phyloP scores from a whole-genome alignment of 805 yeast species.

The Barnettozyma botsteinii region DNA sequence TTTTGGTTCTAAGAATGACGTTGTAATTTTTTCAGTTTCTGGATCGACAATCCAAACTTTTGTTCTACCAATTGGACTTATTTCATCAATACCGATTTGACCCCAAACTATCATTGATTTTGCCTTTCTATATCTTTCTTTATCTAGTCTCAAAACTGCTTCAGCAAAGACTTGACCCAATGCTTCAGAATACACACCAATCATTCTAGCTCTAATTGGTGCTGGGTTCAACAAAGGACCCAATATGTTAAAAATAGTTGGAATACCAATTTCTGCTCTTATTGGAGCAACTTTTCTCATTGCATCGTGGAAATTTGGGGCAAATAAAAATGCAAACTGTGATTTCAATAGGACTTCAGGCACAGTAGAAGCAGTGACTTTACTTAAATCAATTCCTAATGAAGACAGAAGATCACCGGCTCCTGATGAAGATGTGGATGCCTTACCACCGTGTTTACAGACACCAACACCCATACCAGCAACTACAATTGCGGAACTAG shows the following conservation, averaged over 20 bases:
- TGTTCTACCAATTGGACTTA: constrained; percentile 82
- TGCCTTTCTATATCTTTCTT: constrained; percentile 35
- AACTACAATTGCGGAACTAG: constrained; percentile 90
- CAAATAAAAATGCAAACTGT: constrained; percentile 67
- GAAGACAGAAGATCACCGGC: constrained; percentile 82
- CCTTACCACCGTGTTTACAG: constrained; percentile 97
- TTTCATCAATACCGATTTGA: constrained; percentile 85
- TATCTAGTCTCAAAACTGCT: constrained; percentile 64
- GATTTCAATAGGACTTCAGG: constrained; percentile 48
- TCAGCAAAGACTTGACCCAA: constrained; percentile 82
- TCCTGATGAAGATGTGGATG: constrained; percentile 89
- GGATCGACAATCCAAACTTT: constrained; percentile 68
- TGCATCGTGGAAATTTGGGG: constrained; percentile 92
- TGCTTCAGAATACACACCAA: constrained; percentile 81
- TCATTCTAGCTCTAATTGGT: constrained; percentile 67
- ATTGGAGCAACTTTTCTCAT: constrained; percentile 78
- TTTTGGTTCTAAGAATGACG: constrained; percentile 50
- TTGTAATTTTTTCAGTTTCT: constrained; percentile 35
- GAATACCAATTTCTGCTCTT: constrained; percentile 77
- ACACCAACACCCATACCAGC: constrained; percentile 80
- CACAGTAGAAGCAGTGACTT: constrained; percentile 57
- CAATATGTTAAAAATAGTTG: constrained; percentile 87
- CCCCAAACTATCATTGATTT: constrained; percentile 90
- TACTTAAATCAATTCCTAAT: constrained; percentile 77
- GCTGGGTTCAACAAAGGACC: constrained; percentile 96